Evolutionary conservation across 345 rosid genomes (phyloP).

Genomic region (Acer negundo): DNA sequence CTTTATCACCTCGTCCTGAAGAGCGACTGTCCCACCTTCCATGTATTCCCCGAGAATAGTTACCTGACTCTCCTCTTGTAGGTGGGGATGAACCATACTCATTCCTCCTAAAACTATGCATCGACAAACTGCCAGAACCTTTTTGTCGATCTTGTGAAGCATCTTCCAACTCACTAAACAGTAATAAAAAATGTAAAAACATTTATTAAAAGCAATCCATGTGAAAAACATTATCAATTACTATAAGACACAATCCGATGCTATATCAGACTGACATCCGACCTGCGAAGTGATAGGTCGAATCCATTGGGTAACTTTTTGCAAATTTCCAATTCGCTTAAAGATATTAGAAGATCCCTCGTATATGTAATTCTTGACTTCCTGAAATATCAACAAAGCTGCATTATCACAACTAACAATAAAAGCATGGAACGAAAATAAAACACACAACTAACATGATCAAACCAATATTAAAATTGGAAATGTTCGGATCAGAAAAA

Average conservation of each 20-base stretch:
- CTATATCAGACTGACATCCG: slow-evolving; percentile 18
- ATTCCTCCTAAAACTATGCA: slow-evolving; percentile 59
- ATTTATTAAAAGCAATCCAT: slow-evolving; percentile 10
- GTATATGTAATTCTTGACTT: slow-evolving; percentile 54
- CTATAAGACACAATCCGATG: neutral
- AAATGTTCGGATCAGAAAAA: neutral
- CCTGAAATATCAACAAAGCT: slow-evolving; percentile 49
- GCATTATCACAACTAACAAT: slow-evolving; percentile 8
- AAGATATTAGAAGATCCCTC: slow-evolving; percentile 66
- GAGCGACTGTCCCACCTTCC: slow-evolving; percentile 93
- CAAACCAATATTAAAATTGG: slow-evolving; percentile 1
- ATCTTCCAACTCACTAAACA: slow-evolving; percentile 67
- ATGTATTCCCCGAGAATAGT: slow-evolving; percentile 51
- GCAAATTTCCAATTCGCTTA: slow-evolving; percentile 74
- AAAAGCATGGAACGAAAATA: slow-evolving; percentile 2
- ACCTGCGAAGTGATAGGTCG: slow-evolving; percentile 62
- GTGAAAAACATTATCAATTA: slow-evolving; percentile 16
- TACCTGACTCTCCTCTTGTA: slow-evolving; percentile 67
- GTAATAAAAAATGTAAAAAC: neutral
- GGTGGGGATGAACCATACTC: slow-evolving; percentile 95
- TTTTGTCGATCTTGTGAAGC: slow-evolving; percentile 61
- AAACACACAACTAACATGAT: neutral
- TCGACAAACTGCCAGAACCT: slow-evolving; percentile 51
- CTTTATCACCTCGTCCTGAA: slow-evolving; percentile 76
- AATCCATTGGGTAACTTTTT: slow-evolving; percentile 67